A percentile compares a stretch with the other conserved stretches of the same genome.
These are phyloP conservation scores for Elongisporangium senticosum DNA, from an alignment of 352 stramenopile genomes.

Conservation along the genomic window DNA sequence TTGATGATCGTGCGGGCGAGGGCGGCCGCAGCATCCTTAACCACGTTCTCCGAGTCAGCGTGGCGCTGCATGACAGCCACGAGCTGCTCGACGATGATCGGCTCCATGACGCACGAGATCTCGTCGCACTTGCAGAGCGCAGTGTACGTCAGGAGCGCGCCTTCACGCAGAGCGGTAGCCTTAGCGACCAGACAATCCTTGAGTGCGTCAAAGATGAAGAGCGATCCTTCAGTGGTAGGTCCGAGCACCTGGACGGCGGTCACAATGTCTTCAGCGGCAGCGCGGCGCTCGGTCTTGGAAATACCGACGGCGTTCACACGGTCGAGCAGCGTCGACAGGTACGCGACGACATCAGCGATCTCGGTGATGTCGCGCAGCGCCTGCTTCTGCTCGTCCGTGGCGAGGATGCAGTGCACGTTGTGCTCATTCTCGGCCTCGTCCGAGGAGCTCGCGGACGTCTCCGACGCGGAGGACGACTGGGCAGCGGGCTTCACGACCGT, in stretches of 20 bases:
- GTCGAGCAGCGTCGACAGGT: conserved; percentile 34
- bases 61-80: conserved; percentile 49
- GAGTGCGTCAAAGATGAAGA: conserved; percentile 45
- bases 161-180: conserved; percentile 40
- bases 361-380: conserved; percentile 25
- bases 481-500: conserved; percentile 12
- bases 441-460: conserved; percentile 28
- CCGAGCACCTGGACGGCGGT: conserved; percentile 39
- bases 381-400: conserved; percentile 37
- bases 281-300: conserved; percentile 30
- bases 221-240: conserved; percentile 19
- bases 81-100: conserved; percentile 47
- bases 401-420: conserved; percentile 19
- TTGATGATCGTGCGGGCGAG: conserved; percentile 29
- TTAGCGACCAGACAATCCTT: conserved; percentile 38
- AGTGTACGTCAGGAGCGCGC: conserved; percentile 33
- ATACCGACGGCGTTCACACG: conserved; percentile 30
- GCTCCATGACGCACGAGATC: conserved; percentile 48
- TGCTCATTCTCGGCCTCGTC: conserved; percentile 28
- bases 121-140: conserved; percentile 38
- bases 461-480: conserved; percentile 18
- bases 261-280: conserved; percentile 42
- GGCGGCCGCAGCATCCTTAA: conserved; percentile 33
- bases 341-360: conserved; percentile 22
- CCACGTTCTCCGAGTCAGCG: conserved; percentile 50